Evolutionary conservation across 345 rosid genomes (phyloP).

Genomic region (Sisymbrium altissimum): DNA sequence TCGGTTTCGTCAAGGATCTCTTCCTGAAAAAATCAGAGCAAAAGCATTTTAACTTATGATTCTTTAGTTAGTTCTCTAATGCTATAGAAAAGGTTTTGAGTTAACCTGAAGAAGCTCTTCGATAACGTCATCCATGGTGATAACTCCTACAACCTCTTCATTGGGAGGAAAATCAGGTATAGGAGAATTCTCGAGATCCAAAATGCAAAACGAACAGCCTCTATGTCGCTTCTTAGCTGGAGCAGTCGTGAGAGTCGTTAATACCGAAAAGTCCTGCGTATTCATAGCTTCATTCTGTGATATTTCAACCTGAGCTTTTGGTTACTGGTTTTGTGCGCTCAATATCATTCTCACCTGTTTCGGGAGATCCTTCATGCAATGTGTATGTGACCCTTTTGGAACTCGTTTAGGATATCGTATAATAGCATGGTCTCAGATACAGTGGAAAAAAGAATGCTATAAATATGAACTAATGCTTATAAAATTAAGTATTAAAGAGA

Average conservation of each 20-base stretch:
- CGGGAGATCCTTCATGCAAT: conserved; percentile 50
- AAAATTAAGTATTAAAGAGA: not conserved
- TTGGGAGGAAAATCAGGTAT: conserved; percentile 59
- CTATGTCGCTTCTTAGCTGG: conserved; percentile 80
- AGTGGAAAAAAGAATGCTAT: conserved; percentile 32
- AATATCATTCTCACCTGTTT: conserved; percentile 39
- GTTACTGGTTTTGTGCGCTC: conserved; percentile 34
- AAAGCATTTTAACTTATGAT: not conserved
- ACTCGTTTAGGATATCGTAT: conserved; percentile 89
- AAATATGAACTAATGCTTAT: not conserved
- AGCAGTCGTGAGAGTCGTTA: conserved; percentile 47
- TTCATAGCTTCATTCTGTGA: conserved; percentile 47
- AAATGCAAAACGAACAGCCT: conserved; percentile 87
- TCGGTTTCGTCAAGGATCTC: conserved; percentile 91
- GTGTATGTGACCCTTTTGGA: conserved; percentile 98
- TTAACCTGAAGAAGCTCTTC: conserved; percentile 97
- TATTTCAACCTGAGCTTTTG: conserved; percentile 36
- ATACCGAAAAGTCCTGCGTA: not conserved
- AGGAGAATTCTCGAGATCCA: conserved; percentile 72
- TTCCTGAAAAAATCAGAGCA: conserved; percentile 52
- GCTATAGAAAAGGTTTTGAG: not conserved
- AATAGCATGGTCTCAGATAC: conserved; percentile 85
- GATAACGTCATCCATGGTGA: conserved; percentile 93
- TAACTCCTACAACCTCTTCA: conserved; percentile 88
- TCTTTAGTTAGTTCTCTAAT: not conserved